Evolutionary conservation across 2,329 filamentous ascomycete species (phyloP).

Genomic region (Penicillium palitans): DNA sequence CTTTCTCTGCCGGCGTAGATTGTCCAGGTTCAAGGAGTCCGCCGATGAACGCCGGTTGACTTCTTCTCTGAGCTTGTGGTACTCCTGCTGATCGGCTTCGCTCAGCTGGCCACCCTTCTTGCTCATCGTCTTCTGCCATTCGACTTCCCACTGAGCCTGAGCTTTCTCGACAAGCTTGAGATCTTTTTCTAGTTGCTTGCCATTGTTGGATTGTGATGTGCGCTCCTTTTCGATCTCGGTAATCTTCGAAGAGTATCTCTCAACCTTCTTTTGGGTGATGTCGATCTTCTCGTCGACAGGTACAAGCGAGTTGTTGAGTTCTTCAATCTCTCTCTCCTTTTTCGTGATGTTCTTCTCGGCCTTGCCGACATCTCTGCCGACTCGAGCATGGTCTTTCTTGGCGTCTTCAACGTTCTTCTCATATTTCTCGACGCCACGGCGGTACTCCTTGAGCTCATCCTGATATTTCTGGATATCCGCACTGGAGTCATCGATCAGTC

Average conservation of each 20-base stretch:
- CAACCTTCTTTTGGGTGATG: constrained; percentile 70
- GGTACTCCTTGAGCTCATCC: constrained; percentile 89
- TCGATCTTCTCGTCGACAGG: constrained; percentile 91
- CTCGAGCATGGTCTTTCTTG: constrained; percentile 76
- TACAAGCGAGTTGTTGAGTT: constrained; percentile 79
- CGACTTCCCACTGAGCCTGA: constrained; percentile 80
- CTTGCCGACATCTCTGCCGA: constrained; percentile 73
- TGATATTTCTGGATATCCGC: constrained; percentile 90
- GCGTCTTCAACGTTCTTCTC: constrained; percentile 78
- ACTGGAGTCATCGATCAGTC: constrained; percentile 87
- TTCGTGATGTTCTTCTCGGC: constrained; percentile 81
- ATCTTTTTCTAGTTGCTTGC: constrained; percentile 76
- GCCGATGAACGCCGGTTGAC: constrained; percentile 78
- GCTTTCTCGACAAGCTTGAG: constrained; percentile 85
- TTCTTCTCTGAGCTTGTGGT: constrained; percentile 79
- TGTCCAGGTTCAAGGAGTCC: constrained; percentile 80
- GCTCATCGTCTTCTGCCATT: constrained; percentile 81
- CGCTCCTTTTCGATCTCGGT: constrained; percentile 73
- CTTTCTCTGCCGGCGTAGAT: constrained; percentile 83
- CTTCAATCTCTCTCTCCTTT: constrained; percentile 84
- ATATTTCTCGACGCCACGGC: constrained; percentile 81
- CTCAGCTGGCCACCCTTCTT: constrained; percentile 84
- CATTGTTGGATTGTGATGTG: constrained; percentile 66
- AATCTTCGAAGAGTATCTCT: constrained; percentile 67
- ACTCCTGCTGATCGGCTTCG: constrained; percentile 83